phyloP scores from a whole-genome alignment of 306 rosid species.

The Coriaria nepalensis region DNA sequence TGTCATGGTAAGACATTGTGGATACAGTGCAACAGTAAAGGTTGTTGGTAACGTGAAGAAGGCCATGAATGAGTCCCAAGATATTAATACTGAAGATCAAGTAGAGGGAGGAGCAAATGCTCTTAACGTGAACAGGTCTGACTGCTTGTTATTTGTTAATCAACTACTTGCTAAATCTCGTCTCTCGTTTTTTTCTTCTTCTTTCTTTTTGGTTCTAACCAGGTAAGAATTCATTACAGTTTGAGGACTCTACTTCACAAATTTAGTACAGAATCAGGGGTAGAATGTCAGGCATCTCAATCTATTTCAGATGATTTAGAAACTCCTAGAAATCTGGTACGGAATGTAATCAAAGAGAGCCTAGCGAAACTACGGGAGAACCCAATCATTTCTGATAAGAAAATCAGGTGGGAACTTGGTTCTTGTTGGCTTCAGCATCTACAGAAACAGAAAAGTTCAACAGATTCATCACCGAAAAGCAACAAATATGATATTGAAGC shows the following conservation, averaged over 20 bases:
- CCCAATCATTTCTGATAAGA: conserved; percentile 28
- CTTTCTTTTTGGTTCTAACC: conserved; percentile 5
- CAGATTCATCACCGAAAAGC: conserved; percentile 23
- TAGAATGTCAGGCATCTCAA: conserved; percentile 21
- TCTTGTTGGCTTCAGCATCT: conserved; percentile 93
- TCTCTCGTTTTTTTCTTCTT: background rate
- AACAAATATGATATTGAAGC: conserved; percentile 23
- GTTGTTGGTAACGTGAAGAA: conserved; percentile 47
- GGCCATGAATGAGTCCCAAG: conserved; percentile 39
- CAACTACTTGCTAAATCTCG: background rate
- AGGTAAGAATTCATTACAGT: conserved; percentile 32
- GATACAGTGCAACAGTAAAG: conserved; percentile 67
- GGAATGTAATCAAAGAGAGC: conserved; percentile 46
- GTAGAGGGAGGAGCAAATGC: conserved; percentile 91
- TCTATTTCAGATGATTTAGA: conserved; percentile 36
- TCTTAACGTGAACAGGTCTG: conserved; percentile 79
- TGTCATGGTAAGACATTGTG: conserved; percentile 69
- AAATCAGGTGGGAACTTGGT: conserved; percentile 93
- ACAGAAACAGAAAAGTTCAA: conserved; percentile 51
- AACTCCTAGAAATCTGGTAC: conserved; percentile 32
- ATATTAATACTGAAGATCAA: conserved; percentile 63
- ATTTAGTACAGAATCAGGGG: conserved; percentile 27
- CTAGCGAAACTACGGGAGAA: conserved; percentile 35
- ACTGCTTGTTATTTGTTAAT: background rate
- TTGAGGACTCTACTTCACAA: conserved; percentile 71